Base-by-base conservation (phyloP, 2,329 filamentous ascomycete genomes). In the Xylariaceae sp. region DNA sequence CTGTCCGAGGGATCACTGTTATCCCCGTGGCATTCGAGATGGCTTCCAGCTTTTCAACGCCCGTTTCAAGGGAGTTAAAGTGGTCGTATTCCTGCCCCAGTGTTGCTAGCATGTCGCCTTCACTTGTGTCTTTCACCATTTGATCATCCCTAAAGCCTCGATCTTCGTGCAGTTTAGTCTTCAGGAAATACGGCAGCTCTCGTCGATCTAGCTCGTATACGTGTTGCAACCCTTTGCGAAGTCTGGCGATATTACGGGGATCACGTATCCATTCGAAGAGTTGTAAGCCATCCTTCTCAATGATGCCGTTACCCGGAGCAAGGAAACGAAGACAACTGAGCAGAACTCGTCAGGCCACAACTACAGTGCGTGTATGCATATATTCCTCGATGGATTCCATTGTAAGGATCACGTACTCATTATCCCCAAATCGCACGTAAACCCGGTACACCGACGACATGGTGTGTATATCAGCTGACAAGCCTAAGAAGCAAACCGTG, bases 181-280 rank as follows among this genome's bases (percentile, higher is more conserved):
- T 48, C 3, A 64, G 44, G 30, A 65, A 63, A n/a, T 34, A 2
- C 10, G 6, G 10, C 17, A 64, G 18, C 8, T 66, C 62, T 2
- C 57, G 6, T 8, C 54, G 10, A 30, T 60, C 44, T 15, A 60
- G 9, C 35, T 64, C 64, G 37, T 64, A 61, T 39, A 59, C 30
- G 18, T 66, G 13, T 56, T 47, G 53, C 30, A 65, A 50, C 10
- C 59, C 58, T 15, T 56, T 60, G 30, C 56, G 57, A 47, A 66
- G 54, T 39, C 59, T 50, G 11, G 15, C 11, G 34, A 65, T 59
- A 47, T 65, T 63, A 9, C 2, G 48, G 2, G 61, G 56, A 39
- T 64, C 39, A 4, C 59, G 59, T 47, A 65, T 17, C 62, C 61
- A 66, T 39, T 62, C 49, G 34, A 65, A 63, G 35, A 66, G 51